Conservation (phyloP, 345 rosid genomes). For the Eucalyptus cladocalyx region DNA sequence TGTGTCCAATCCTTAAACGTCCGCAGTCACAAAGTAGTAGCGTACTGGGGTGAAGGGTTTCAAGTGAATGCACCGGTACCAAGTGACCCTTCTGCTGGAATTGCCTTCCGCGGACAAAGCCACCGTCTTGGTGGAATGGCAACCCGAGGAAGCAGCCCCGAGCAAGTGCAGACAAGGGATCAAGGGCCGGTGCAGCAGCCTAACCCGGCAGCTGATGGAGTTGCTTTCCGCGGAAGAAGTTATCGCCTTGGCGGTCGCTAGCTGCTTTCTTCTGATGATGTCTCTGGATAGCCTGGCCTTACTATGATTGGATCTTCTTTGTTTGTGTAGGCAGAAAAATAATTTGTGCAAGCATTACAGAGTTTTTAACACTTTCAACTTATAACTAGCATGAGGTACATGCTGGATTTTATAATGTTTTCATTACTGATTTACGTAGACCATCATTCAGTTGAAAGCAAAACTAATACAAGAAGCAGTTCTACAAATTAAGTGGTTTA, state of each 20-base stretch:
- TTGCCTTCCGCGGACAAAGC: conserved; percentile 41
- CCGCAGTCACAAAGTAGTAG: conserved; percentile 37
- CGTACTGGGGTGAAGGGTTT: conserved; percentile 32
- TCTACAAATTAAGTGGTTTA: background rate
- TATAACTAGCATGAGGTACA: background rate
- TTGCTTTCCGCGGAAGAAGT: background rate
- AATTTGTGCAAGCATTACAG: background rate
- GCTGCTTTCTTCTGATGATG: background rate
- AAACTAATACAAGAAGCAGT: background rate
- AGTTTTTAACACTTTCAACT: background rate
- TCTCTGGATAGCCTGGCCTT: background rate
- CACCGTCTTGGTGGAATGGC: conserved; percentile 9
- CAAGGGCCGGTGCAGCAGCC: background rate
- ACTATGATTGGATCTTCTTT: background rate
- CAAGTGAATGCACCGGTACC: conserved; percentile 38
- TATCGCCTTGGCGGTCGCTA: background rate
- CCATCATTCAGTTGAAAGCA: background rate
- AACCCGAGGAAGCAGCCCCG: background rate
- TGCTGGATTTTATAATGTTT: background rate
- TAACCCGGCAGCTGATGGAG: background rate
- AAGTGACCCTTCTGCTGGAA: conserved; percentile 24
- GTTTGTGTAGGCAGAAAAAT: background rate
- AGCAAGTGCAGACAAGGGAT: background rate
- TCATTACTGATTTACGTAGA: background rate
- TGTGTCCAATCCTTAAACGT: background rate